Evolutionary conservation across 441 rosid genomes (phyloP), one percentile per base, ranked within the genome.

Genomic region (Geranium incanum): DNA sequence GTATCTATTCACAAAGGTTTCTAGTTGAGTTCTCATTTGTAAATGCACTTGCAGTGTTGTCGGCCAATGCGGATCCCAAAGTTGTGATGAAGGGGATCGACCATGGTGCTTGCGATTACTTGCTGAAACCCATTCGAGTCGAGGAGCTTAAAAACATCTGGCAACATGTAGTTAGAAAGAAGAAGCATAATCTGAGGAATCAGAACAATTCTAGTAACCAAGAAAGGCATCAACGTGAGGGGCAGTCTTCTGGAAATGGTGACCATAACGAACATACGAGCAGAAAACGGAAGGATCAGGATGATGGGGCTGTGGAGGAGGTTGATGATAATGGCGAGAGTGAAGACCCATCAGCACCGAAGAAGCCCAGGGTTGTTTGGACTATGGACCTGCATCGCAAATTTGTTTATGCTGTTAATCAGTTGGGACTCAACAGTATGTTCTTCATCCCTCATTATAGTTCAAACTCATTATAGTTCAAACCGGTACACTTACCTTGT

Each of bases 291-390:
- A 90, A 92, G 83, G 90, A 88, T 70, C 84, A 86, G 78, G 76
- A 70, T 77, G 89, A 82, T 5, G 94, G 85, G 11, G 50, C 11
- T 9, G 50, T 43, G 13, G 92, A 88, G 28, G 88, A 87, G 6
- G 80, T 59, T 37, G 96, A 89, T 0, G 93, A 87, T 36, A 83
- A 83, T 72, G 89, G 11, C 12, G 33, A 78, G 21, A 86, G 84
- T 28, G 94, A 88, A 0, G 97, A 89, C 9, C 76, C 91, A 9
- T 80, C 87, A 36, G 68, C 77, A 6, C 88, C 87, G 72, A 94
- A 94, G 84, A 94, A 90, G 88, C 89, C 97, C 71, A 87, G 99
- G 57, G 94, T 92, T 64, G 97, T 92, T 69, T 94, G 99, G 99
- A 83, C 97, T 9, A 87, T 80, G 3, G 97, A 92, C 37, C 84